Base-by-base conservation (phyloP, 2,329 filamentous ascomycete genomes). In the Colletotrichum viniferum region DNA sequence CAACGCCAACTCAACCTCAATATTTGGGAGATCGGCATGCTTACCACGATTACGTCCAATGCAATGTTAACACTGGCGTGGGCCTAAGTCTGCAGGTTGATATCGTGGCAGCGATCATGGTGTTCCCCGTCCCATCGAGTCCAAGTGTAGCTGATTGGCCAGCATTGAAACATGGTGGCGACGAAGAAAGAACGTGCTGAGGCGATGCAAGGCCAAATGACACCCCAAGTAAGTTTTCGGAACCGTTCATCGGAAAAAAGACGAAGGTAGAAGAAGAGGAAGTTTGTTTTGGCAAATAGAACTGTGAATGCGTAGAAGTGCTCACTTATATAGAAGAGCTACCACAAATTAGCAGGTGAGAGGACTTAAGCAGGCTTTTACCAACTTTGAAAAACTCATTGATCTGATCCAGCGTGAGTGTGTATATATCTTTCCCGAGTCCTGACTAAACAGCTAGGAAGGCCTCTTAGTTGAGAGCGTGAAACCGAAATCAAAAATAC, bases 251-350 rank as follows among this genome's bases (percentile, higher is more conserved):
- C 78, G 1, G 86, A 85, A 76, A 90, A 90, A 73, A 90, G 87
- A 63, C 87, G 86, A n/a, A 88, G 81, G 79, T 89, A 90, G 81
- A 90, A 88, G 76, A 86, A 81, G 8, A 90, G 82, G 63, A 91
- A 83, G 5, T 87, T 86, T 7, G 88, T 79, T 76, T 89, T 88
- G 26, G 87, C 83, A 61, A 88, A 80, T 18, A 84, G 79, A 5
- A 86, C 78, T 13, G 85, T 80, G 3, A 81, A 69, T 77, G 88
- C 88, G 78, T 89, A 88, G 24, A 88, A 62, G 34, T 79, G 71
- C 34, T 81, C 82, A 72, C 82, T 81, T 65, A 83, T 79, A 76
- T 86, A 88, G 24, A 86, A 83, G 80, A 79, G 7, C 85, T 77
- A 4, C 18, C 1, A 5, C 28, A 61, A 24, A 34, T 32, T 61